Evolutionary conservation across 2,329 filamentous ascomycete species (phyloP), one percentile per base, ranked within the genome.

Genomic region (Tolypocladium nubicola): DNA sequence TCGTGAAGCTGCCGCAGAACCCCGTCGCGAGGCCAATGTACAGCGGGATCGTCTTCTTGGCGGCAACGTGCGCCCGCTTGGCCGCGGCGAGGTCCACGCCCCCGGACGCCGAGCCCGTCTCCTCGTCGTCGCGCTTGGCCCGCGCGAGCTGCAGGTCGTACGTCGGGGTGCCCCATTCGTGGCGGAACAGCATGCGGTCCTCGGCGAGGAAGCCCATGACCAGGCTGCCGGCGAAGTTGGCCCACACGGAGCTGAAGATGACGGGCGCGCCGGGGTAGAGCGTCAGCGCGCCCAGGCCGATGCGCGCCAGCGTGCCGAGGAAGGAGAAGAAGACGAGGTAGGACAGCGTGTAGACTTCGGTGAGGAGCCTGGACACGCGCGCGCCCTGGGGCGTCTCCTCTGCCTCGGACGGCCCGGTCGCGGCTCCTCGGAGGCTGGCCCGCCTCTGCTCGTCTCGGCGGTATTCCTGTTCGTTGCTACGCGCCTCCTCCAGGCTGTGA

Each of bases 1-100:
- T 92, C 0, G 92, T 97, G 66, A 94, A 89, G 62, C 88, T 92
- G 60, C 93, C 90, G 66, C 90, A 96, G 70, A 94, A 94, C 13
- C 88, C 93, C 0, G 88, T 96, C 0, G 89, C 83, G 7, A 97
- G 81, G 54, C 89, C 92, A 58, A 96, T 87, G 67, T 95, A 96
- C 0, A 96, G 77, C 0, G 93, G 92, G 35, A 96, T 88, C 0
- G 88, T 89, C 75, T 95, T 96, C 69, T 96, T 96, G 35, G 78
- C 73, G 6, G 84, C 77, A 41, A 80, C 70, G 66, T 88, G 83
- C 1, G 77, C 78, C 66, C 86, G 81, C 63, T 79, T 80, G 5
- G 76, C 76, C 3, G 76, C 73, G 8, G 70, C 68, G 4, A 78
- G 47, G 30, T 58, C 21, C 47, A 57, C 7, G 50, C 60, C 37